Evolutionary conservation across 2,329 filamentous ascomycete genomes (phyloP).

Genomic region (Scedosporium dehoogii): DNA sequence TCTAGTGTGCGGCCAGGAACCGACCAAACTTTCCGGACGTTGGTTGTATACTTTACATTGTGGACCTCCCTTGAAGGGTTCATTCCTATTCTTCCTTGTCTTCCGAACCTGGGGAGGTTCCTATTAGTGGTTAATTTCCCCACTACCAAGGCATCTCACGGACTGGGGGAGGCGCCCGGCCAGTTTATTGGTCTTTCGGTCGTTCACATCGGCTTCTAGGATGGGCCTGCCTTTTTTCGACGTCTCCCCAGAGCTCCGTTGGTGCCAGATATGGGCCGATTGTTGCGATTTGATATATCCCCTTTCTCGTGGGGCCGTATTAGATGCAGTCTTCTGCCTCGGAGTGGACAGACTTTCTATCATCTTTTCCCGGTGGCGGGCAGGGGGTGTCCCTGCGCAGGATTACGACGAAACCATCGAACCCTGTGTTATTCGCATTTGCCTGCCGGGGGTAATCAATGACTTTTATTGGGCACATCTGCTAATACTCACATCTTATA

Average conservation of each 20-base stretch:
- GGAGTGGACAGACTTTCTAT: background rate
- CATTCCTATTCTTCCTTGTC: background rate
- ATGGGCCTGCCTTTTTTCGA: background rate
- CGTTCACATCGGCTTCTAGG: too few relatives aligned
- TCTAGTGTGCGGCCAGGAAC: background rate
- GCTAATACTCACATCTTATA: too few relatives aligned
- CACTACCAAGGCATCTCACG: background rate
- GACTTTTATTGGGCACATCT: too few relatives aligned
- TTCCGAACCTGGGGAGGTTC: background rate
- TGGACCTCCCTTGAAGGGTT: background rate
- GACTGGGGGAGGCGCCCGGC: background rate
- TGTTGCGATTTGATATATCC: background rate
- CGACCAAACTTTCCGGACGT: background rate
- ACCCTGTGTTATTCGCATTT: background rate
- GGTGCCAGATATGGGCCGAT: background rate
- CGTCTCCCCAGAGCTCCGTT: background rate
- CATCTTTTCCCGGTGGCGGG: background rate
- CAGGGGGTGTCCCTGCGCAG: background rate
- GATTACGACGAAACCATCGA: background rate
- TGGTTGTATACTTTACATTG: background rate
- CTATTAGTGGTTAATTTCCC: background rate
- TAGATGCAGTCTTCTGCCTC: too few relatives aligned
- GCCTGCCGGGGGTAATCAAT: background rate
- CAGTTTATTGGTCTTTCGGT: background rate
- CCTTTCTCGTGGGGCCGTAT: too few relatives aligned